Base-by-base conservation (phyloP, 106 monocot species). In the Dendrobium huoshanense region DNA sequence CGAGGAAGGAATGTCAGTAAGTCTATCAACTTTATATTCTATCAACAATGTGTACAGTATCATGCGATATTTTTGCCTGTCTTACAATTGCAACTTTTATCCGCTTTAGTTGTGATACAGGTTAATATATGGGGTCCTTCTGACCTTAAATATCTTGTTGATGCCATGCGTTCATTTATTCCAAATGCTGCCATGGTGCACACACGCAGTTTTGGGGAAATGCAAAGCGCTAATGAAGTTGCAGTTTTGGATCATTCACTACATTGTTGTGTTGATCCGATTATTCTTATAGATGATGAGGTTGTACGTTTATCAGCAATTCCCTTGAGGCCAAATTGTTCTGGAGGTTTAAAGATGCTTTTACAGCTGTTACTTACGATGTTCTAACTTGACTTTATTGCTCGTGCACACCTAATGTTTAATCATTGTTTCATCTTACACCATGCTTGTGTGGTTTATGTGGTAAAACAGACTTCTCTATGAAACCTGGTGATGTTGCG, bases 51-150 rank as follows among this genome's bases (percentile, higher is more conserved):
- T 8, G 70, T 41, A 47, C 42, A 37, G 24, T 61, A 33, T 37
- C 37, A 29, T 74, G 74, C 7, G 20, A 73, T 74, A 73, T 41
- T 74, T 13, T 70, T 70, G 37, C 70, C n/a, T 65, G 64, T 65
- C 58, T 67, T 70, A 13, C 13, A 9, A 70, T 40, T 37, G 37
- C 29, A 70, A 16, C 37, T 70, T 15, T 33, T 37, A 33, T 70
- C 37, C 56, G 27, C 6, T 43, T 84, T 85, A 40, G 25, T 22
- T 79, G 9, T 76, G 64, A 77, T 87, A n/a, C 78, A 99, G 99
- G 87, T 99, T 31, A 99, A 95, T 11, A 85, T 99, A 75, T 99
- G 95, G 95, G 99, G 99, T 37, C 95, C 99, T 73, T 95, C 95
- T 85, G 99, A 95, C 82, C 89, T 99, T 70, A 86, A 99, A 20